Evolutionary conservation across 2,329 filamentous ascomycete genomes (phyloP).

Genomic region (Furcasterigmium furcatum): DNA sequence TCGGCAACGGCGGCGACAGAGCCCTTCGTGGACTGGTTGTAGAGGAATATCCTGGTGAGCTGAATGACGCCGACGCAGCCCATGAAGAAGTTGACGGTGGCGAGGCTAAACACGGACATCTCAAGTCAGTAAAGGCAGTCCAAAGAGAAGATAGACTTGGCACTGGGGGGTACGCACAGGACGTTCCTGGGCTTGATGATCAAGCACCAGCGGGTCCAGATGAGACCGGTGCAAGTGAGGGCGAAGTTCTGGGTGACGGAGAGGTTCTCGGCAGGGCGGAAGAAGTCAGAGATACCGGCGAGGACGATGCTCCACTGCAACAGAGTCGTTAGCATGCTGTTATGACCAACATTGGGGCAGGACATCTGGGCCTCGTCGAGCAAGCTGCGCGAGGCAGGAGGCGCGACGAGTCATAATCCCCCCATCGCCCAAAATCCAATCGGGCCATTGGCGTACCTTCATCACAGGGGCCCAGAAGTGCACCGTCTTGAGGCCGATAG

Average conservation of each 20-base stretch:
- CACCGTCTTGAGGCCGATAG: slow-evolving; percentile 84
- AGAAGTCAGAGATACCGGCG: slow-evolving; percentile 87
- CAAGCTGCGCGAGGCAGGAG: too few species aligned
- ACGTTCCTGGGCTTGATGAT: slow-evolving; percentile 94
- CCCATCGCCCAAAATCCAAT: too few species aligned
- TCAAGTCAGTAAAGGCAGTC: background rate
- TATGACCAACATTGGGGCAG: too few species aligned
- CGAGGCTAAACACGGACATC: slow-evolving; percentile 58
- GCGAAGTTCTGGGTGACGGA: slow-evolving; percentile 90
- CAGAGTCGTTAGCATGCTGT: background rate
- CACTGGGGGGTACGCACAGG: slow-evolving; percentile 57
- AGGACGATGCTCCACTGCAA: slow-evolving; percentile 87
- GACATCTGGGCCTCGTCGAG: too few species aligned
- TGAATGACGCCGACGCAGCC: slow-evolving; percentile 83
- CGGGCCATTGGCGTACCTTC: slow-evolving; percentile 58
- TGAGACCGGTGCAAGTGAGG: slow-evolving; percentile 84
- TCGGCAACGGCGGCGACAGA: slow-evolving; percentile 27
- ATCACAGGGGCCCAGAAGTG: slow-evolving; percentile 99
- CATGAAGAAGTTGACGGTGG: slow-evolving; percentile 97
- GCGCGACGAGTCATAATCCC: too few species aligned
- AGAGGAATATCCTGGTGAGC: slow-evolving; percentile 70
- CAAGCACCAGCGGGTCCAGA: slow-evolving; percentile 99
- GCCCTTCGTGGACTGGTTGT: slow-evolving; percentile 56
- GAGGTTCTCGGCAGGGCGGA: slow-evolving; percentile 86
- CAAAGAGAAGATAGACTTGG: background rate